Conservation (phyloP, 108 stramenopile species). For the Stephanodiscus triporus region DNA sequence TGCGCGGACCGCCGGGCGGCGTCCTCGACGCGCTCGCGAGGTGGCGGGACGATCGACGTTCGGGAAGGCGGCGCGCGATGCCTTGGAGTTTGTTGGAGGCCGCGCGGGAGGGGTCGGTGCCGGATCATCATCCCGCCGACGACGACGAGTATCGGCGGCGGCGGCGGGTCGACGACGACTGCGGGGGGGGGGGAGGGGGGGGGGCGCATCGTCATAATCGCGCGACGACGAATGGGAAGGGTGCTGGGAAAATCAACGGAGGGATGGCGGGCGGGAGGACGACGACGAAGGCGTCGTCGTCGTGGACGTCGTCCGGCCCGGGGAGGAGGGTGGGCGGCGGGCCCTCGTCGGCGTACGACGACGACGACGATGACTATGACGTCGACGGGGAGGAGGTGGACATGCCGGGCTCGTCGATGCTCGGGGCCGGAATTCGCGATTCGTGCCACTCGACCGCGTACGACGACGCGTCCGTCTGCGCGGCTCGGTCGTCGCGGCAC, state of each 20-base stretch:
- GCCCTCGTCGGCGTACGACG: background rate
- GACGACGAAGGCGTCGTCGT: background rate
- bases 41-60: too few relatives aligned
- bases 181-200: background rate
- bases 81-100: constrained; percentile 43
- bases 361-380: background rate
- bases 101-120: constrained; percentile 40
- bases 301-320: background rate
- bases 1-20: too few relatives aligned
- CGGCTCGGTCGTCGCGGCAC: constrained; percentile 24
- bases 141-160: too few relatives aligned
- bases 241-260: too few relatives aligned
- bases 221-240: background rate
- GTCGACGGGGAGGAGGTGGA: background rate
- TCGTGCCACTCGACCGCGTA: background rate
- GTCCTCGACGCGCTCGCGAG: constrained; percentile 28
- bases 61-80: background rate
- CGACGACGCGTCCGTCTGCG: background rate
- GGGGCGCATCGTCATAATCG: background rate
- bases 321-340: constrained; percentile 31
- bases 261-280: background rate
- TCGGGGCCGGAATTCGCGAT: background rate
- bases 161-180: too few relatives aligned
- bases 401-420: constrained; percentile 1
- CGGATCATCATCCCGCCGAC: too few relatives aligned